Conservation (phyloP, 2,329 filamentous ascomycete species). For the Trichophaea hybrida region DNA sequence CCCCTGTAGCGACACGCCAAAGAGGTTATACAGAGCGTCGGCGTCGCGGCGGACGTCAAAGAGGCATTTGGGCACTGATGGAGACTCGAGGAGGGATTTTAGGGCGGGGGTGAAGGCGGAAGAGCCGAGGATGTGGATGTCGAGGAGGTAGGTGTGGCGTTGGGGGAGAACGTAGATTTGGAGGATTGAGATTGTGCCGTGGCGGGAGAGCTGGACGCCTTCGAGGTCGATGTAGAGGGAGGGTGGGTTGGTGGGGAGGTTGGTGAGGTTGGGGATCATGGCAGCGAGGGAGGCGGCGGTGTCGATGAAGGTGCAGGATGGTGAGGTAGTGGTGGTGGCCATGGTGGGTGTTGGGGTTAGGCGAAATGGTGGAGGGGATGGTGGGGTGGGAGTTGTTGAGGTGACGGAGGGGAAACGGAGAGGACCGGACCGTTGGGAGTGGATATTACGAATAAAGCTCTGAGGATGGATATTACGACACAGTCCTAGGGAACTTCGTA, state of each 20-base stretch:
- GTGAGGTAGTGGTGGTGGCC: too few species aligned
- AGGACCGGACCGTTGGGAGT: too few species aligned
- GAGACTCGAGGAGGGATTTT: conserved; percentile 36
- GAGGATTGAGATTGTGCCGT: conserved; percentile 37
- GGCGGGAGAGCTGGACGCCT: conserved; percentile 34
- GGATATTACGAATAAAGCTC: too few species aligned
- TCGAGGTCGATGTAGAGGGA: conserved; percentile 40
- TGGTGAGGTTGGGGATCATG: conserved; percentile 16
- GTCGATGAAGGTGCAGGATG: conserved; percentile 6
- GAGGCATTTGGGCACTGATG: conserved; percentile 37
- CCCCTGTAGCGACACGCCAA: conserved; percentile 33
- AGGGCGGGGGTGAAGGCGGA: conserved; percentile 35
- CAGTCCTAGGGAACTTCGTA: too few species aligned
- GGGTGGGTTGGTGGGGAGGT: conserved; percentile 26
- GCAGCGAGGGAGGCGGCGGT: neutral
- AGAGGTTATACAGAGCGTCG: conserved; percentile 40
- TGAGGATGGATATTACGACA: too few species aligned
- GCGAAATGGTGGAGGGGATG: too few species aligned
- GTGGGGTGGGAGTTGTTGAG: too few species aligned
- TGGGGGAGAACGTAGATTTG: conserved; percentile 30
- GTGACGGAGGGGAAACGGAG: too few species aligned
- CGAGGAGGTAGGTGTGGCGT: conserved; percentile 34
- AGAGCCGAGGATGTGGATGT: conserved; percentile 32
- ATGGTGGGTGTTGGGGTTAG: too few species aligned
- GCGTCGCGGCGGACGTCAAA: conserved; percentile 48